phyloP scores from a whole-genome alignment of 1,139 yeast species.

The Kazachstania sp. region DNA sequence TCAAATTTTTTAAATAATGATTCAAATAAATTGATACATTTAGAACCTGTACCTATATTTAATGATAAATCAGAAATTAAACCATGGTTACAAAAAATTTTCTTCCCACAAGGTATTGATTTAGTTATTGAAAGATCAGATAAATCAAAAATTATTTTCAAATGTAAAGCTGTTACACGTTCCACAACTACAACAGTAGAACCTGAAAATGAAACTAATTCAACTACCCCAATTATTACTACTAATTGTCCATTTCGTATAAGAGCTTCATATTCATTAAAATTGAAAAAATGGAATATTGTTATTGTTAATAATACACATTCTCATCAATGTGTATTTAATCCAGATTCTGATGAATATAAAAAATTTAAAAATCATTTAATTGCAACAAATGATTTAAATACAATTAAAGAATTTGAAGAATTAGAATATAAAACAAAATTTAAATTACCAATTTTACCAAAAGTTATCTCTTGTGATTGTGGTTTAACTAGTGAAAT shows the following conservation, averaged over 20 bases:
- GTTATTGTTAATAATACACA: constrained; percentile 52
- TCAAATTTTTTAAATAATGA: constrained; percentile 7
- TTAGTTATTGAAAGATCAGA: constrained; percentile 66
- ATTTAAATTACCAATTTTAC: constrained; percentile 26
- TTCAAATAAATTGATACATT: constrained; percentile 29
- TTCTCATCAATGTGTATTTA: constrained; percentile 28
- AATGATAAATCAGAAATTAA: constrained; percentile 44
- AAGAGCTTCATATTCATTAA: constrained; percentile 54
- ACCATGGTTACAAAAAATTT: constrained; percentile 54
- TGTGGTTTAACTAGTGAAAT: constrained; percentile 32
- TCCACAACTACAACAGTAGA: not conserved
- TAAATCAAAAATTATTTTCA: constrained; percentile 56
- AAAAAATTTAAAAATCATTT: constrained; percentile 27
- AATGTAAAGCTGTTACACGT: constrained; percentile 42
- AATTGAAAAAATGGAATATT: constrained; percentile 51
- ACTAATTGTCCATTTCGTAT: constrained; percentile 58
- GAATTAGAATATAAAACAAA: constrained; percentile 29
- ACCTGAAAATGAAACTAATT: not conserved
- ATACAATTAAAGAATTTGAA: constrained; percentile 29
- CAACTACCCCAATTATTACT: constrained; percentile 13
- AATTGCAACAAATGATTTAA: constrained; percentile 21
- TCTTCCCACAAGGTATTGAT: constrained; percentile 45
- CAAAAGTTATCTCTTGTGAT: constrained; percentile 30
- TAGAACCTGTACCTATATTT: constrained; percentile 37
- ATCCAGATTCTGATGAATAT: constrained; percentile 30